These are phyloP conservation scores for Helotiales sp. DNA, from an alignment of 2,329 filamentous ascomycete species.

Conservation along the genomic window DNA sequence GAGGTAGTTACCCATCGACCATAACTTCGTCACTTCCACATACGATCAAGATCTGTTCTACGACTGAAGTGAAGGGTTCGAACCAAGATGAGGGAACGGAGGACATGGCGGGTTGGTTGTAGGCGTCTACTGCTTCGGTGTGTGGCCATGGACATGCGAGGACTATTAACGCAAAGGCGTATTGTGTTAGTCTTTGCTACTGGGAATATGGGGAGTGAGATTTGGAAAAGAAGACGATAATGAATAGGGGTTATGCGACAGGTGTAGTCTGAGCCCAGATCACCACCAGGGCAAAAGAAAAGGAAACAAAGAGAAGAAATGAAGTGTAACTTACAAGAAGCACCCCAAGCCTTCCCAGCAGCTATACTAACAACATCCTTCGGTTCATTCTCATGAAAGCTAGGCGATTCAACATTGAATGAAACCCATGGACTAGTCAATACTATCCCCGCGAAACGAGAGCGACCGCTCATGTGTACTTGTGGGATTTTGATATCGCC, in stretches of 20 bases:
- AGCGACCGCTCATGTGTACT: slow-evolving; percentile 39
- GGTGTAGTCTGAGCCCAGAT: too few relatives aligned
- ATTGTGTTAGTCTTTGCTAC: too few relatives aligned
- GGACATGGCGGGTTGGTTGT: slow-evolving; percentile 48
- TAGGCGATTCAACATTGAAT: slow-evolving; percentile 39
- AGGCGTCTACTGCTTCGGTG: slow-evolving; percentile 42
- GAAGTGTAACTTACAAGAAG: too few relatives aligned
- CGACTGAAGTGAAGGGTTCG: slow-evolving; percentile 40
- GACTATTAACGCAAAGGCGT: too few relatives aligned
- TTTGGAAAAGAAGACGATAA: slow-evolving; percentile 46
- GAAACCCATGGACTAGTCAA: slow-evolving; percentile 60
- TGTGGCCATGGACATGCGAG: slow-evolving; percentile 37
- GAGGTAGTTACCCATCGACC: not conserved
- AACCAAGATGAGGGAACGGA: slow-evolving; percentile 54
- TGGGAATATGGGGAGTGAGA: too few relatives aligned
- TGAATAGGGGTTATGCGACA: slow-evolving; percentile 26
- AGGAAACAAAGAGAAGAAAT: not conserved
- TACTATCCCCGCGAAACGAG: slow-evolving; percentile 49
- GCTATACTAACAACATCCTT: not conserved
- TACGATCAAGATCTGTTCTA: slow-evolving; percentile 51
- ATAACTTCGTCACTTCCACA: slow-evolving; percentile 8
- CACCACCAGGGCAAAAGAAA: not conserved
- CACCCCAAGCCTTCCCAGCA: not conserved
- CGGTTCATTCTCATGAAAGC: not conserved
- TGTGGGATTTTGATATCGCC: slow-evolving; percentile 55